phyloP scores from a whole-genome alignment of 108 stramenopile genomes.

The Cyclotella cryptica region DNA sequence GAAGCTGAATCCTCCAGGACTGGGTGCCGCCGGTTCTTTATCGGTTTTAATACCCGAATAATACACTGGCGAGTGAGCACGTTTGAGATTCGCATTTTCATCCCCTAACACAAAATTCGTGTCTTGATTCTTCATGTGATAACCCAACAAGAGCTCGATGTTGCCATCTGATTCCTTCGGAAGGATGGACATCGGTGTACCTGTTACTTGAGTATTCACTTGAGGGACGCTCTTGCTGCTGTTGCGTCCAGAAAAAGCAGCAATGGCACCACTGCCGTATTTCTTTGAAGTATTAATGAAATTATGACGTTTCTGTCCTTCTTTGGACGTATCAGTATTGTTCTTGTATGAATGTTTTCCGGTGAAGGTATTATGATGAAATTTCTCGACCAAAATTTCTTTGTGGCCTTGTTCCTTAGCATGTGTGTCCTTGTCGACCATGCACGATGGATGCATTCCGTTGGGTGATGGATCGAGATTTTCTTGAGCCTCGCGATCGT shows the following conservation, averaged over 20 bases:
- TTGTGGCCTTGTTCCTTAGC: not conserved
- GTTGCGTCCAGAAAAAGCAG: not conserved
- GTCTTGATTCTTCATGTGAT: not conserved
- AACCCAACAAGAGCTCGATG: slow-evolving; percentile 7
- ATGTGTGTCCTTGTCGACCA: not conserved
- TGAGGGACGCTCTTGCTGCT: not conserved
- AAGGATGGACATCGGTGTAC: slow-evolving; percentile 12
- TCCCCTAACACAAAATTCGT: not conserved
- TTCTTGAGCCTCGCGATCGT: slow-evolving; percentile 25
- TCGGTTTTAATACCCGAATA: not conserved
- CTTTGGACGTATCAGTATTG: slow-evolving; percentile 10
- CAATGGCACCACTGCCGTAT: not conserved
- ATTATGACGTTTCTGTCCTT: slow-evolving; percentile 14
- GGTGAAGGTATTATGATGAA: slow-evolving; percentile 10
- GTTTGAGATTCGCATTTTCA: slow-evolving; percentile 3
- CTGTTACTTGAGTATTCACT: slow-evolving; percentile 2
- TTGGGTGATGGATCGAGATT: slow-evolving; percentile 24
- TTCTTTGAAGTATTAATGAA: slow-evolving; percentile 18
- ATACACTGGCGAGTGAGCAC: not conserved
- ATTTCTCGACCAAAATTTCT: slow-evolving; percentile 4
- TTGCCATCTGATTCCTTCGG: slow-evolving; percentile 21
- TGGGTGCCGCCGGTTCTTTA: not conserved
- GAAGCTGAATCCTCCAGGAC: slow-evolving; percentile 44
- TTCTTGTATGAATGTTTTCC: slow-evolving; percentile 16
- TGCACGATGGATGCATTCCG: not conserved